Percentiles rank a stretch among this genome's conserved stretches.
phyloP scores from a whole-genome alignment of 2,329 filamentous ascomycete species.

The Mycosphaerella sp. region DNA sequence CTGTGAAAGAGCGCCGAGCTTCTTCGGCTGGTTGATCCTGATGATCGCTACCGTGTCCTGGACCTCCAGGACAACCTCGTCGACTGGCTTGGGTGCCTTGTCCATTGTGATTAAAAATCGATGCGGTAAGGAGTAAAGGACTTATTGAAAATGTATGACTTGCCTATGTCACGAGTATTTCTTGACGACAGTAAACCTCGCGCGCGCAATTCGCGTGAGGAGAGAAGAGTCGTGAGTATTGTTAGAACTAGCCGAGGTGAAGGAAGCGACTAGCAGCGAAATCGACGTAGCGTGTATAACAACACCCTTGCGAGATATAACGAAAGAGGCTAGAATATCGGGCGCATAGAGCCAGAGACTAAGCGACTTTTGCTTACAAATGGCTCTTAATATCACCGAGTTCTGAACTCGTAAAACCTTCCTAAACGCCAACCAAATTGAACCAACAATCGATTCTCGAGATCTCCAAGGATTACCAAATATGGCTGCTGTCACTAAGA shows the following conservation, averaged over 20 bases:
- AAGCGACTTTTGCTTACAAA: too few relatives aligned
- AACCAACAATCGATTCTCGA: neutral
- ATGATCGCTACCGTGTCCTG: slow-evolving; percentile 70
- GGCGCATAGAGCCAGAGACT: too few relatives aligned
- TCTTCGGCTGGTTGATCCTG: slow-evolving; percentile 76
- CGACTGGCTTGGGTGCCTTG: slow-evolving; percentile 17
- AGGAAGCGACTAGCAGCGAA: neutral
- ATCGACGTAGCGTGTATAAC: neutral
- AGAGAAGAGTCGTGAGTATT: neutral
- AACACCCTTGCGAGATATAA: too few relatives aligned
- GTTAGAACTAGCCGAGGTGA: neutral
- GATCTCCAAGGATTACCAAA: neutral
- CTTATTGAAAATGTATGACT: neutral
- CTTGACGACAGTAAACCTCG: neutral
- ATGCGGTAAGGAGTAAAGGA: neutral
- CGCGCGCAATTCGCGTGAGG: neutral
- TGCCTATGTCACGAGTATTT: neutral
- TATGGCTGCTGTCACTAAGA: slow-evolving; percentile 28
- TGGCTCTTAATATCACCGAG: too few relatives aligned
- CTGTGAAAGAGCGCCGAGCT: slow-evolving; percentile 75
- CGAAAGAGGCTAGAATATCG: too few relatives aligned
- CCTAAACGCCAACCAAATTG: too few relatives aligned
- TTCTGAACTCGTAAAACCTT: too few relatives aligned
- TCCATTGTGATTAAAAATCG: slow-evolving; percentile 11
- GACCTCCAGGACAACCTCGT: slow-evolving; percentile 47